Percentiles rank a stretch among this genome's conserved stretches.
These are phyloP conservation scores for Neopestalotiopsis clavispora DNA, from an alignment of 2,329 filamentous ascomycete genomes.

Conservation along the genomic window DNA sequence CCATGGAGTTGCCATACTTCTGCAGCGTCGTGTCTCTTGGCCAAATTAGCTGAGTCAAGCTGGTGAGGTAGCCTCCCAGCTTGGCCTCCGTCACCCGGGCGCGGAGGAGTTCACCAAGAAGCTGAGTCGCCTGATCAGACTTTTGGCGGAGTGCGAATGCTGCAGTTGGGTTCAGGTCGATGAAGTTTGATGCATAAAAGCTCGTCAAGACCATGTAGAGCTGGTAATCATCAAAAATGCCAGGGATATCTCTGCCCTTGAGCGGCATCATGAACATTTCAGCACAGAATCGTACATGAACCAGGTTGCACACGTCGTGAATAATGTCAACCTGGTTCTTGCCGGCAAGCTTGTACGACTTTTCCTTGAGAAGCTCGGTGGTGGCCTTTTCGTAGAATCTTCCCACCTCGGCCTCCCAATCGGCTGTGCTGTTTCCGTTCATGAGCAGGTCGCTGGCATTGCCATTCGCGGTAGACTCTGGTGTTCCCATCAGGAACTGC, in stretches of 20 bases:
- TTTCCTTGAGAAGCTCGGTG: constrained; percentile 4
- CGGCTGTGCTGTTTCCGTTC: background rate
- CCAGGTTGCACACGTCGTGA: constrained; percentile 43
- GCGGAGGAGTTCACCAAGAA: constrained; percentile 30
- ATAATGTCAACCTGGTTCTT: constrained; percentile 29
- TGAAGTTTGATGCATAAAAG: constrained; percentile 11
- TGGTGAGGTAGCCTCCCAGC: background rate
- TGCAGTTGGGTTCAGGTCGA: background rate
- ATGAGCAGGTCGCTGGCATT: background rate
- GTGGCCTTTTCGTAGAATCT: constrained; percentile 15
- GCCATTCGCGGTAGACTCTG: background rate
- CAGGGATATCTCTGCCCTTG: constrained; percentile 56
- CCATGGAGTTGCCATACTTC: constrained; percentile 13
- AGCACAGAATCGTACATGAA: constrained; percentile 58
- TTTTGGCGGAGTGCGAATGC: constrained; percentile 6
- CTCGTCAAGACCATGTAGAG: constrained; percentile 52
- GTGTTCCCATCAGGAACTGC: constrained; percentile 1
- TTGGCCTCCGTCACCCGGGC: background rate
- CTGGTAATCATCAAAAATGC: constrained; percentile 58
- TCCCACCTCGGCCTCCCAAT: constrained; percentile 10
- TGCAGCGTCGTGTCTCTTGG: constrained; percentile 10
- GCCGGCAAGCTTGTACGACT: background rate
- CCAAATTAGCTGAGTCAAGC: background rate
- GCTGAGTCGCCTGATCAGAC: constrained; percentile 2
- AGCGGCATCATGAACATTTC: constrained; percentile 60